Percentiles rank a stretch among this genome's conserved stretches.
Evolutionary conservation across 352 stramenopile species (phyloP).

Genomic region (Globisporangium megalacanthum): DNA sequence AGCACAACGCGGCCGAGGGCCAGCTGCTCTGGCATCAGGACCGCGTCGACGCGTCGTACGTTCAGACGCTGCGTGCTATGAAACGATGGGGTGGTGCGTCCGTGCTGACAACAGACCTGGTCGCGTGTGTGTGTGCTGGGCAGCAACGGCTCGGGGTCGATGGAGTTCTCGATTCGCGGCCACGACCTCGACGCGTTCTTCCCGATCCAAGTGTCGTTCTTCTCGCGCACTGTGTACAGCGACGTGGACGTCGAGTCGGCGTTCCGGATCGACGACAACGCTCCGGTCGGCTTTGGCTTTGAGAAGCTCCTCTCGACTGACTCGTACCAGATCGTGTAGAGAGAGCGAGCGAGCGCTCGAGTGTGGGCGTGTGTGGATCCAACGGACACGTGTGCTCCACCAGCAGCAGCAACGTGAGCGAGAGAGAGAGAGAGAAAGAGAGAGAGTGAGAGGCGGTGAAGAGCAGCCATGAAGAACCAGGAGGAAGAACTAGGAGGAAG

Average conservation of each 20-base stretch:
- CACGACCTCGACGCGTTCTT: constrained; percentile 83
- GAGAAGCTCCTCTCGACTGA: constrained; percentile 86
- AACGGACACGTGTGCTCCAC: background rate
- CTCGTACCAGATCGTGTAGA: constrained; percentile 87
- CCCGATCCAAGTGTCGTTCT: constrained; percentile 85
- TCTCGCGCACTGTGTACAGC: constrained; percentile 85
- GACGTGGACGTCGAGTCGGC: constrained; percentile 78
- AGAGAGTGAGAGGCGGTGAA: too few species aligned
- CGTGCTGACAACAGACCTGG: background rate
- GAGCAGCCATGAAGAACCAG: too few species aligned
- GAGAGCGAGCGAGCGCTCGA: constrained; percentile 1
- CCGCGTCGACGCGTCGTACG: constrained; percentile 68
- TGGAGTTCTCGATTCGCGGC: constrained; percentile 81
- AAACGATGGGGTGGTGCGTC: background rate
- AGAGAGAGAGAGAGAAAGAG: background rate
- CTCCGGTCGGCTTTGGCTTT: constrained; percentile 73
- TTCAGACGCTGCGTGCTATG: constrained; percentile 6
- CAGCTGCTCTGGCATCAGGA: constrained; percentile 82
- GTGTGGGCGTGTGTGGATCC: background rate
- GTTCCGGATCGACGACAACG: constrained; percentile 64
- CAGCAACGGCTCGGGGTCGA: constrained; percentile 76
- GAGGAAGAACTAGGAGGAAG: too few species aligned
- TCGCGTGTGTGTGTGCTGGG: constrained; percentile 9
- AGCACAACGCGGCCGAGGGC: constrained; percentile 73
- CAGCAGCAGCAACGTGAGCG: background rate